These are phyloP conservation scores for Thalassiosira hispida DNA, from an alignment of 352 stramenopile genomes.

Conservation along the genomic window DNA sequence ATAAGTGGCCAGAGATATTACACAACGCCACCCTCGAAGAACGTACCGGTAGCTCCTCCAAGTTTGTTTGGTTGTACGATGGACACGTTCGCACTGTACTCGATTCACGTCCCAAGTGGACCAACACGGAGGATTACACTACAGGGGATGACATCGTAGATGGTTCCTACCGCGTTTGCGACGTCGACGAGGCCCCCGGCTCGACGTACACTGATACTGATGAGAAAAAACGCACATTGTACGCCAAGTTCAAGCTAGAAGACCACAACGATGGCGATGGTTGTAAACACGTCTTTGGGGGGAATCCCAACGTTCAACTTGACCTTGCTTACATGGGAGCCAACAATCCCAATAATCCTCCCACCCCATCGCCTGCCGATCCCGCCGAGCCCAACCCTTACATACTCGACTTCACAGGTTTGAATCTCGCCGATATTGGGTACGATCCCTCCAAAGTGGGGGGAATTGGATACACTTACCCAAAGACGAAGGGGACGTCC, in stretches of 20 bases:
- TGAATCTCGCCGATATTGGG: too few species aligned
- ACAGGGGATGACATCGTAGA: background rate
- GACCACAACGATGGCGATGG: background rate
- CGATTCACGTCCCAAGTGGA: constrained; percentile 21
- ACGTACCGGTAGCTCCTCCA: background rate
- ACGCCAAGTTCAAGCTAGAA: constrained; percentile 34
- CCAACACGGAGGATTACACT: background rate
- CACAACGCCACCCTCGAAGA: constrained; percentile 38
- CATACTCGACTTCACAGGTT: too few species aligned
- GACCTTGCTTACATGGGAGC: constrained; percentile 4
- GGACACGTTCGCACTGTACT: constrained; percentile 44
- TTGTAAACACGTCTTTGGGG: constrained; percentile 43
- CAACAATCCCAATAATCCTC: background rate
- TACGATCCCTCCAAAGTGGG: too few species aligned
- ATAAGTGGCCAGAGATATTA: constrained; percentile 36
- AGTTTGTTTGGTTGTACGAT: constrained; percentile 43
- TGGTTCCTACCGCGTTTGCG: constrained; percentile 32
- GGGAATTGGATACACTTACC: too few species aligned
- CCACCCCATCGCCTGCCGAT: background rate
- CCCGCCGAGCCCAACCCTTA: background rate
- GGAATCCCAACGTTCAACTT: constrained; percentile 40
- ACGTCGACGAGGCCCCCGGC: constrained; percentile 32
- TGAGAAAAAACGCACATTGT: constrained; percentile 28
- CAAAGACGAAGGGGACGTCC: too few species aligned
- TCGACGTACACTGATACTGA: background rate